Base-by-base conservation (phyloP, 805 yeast species). In the Candida methanosorbosa region DNA sequence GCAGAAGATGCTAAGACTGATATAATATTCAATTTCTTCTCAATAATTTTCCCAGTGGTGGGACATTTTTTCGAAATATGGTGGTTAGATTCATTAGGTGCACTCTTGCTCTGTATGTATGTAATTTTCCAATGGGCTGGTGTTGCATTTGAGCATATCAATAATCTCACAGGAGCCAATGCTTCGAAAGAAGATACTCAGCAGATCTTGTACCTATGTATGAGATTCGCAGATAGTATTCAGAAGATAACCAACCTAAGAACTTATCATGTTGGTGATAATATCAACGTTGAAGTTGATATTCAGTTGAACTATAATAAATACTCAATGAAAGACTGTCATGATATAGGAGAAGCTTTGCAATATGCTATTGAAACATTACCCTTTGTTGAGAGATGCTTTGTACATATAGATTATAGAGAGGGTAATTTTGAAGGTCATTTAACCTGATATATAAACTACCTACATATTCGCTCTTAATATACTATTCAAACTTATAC, bases 1-100 rank as follows among this genome's bases (percentile, higher is more conserved):
- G 84, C 88, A 2, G 90, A 81, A 54, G 94, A 83, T 56, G 92
- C 92, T 0, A 64, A 69, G 56, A 82, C 88, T 1, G 94, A 83
- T 54, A 71, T 82, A 22, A 68, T 81, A 3, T 82, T 82, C 64
- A 83, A 83, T 57, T 47, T 68, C 1, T 79, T 80, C 29, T 81
- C 92, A 1, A 66, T 83, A 18, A 40, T 82, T 13, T 80, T 82
- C 66, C 94, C 94, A 0, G 41, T 78, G 0, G 29, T 70, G 1
- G 90, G 90, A 2, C 59, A 65, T 36, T 44, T 52, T n/a, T 52
- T 68, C 14, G 53, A 66, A 15, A 46, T 67, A 14, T 78, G 85
- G 80, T 79, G 86, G 85, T 47, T 79, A 29, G 94, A 82, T 58
- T 76, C 92, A 1, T 44, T 73, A 4, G 92, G 94, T 13, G 94